phyloP scores from a whole-genome alignment of 179 eudicot species.

The Pouteria campechiana region DNA sequence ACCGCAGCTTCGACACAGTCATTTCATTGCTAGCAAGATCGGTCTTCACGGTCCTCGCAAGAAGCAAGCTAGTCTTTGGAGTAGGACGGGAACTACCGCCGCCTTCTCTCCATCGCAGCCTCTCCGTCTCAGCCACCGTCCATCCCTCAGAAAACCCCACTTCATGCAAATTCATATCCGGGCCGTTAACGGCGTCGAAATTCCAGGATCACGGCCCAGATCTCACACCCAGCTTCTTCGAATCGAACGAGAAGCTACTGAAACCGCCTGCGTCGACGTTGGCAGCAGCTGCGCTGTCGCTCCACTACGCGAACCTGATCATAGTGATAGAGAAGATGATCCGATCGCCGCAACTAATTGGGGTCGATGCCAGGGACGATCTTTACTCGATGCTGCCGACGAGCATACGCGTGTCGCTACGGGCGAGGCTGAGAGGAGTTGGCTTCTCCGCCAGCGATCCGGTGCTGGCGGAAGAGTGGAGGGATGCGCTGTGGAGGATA shows the following conservation, averaged over 20 bases:
- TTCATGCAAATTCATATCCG: conserved; percentile 20
- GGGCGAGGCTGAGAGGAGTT: conserved; percentile 61
- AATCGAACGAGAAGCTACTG: conserved; percentile 33
- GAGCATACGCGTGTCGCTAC: conserved; percentile 46
- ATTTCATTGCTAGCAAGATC: conserved; percentile 36
- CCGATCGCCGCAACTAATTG: conserved; percentile 71
- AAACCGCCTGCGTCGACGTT: conserved; percentile 50
- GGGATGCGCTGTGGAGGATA: conserved; percentile 68
- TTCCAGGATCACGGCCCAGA: background rate
- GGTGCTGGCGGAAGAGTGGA: conserved; percentile 73
- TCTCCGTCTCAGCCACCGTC: conserved; percentile 70
- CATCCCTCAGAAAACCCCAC: conserved; percentile 35
- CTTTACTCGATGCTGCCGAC: conserved; percentile 71
- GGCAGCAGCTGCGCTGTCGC: conserved; percentile 60
- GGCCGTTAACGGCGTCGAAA: conserved; percentile 19
- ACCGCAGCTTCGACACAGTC: conserved; percentile 42
- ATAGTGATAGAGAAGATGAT: conserved; percentile 84
- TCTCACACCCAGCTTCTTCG: conserved; percentile 27
- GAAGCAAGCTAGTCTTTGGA: conserved; percentile 76
- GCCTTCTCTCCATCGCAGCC: conserved; percentile 40
- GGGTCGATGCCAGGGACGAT: conserved; percentile 80
- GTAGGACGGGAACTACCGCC: conserved; percentile 22
- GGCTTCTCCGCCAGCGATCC: conserved; percentile 75
- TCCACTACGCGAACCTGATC: conserved; percentile 82
- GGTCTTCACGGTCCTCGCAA: conserved; percentile 45